These are phyloP conservation scores for Diaporthe velutina DNA, from an alignment of 2,329 filamentous ascomycete species.

Conservation along the genomic window DNA sequence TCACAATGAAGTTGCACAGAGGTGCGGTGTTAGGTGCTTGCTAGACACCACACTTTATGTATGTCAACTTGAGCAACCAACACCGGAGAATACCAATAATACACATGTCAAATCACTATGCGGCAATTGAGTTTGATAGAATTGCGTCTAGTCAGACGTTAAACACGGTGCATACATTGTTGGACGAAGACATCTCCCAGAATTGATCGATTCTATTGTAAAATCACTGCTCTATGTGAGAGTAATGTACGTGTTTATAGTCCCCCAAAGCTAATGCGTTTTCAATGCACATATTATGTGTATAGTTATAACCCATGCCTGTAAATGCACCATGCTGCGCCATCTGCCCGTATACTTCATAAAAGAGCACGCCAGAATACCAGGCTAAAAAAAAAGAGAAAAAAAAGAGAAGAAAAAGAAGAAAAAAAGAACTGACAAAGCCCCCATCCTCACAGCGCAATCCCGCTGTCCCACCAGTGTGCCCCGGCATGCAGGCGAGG, in stretches of 20 bases:
- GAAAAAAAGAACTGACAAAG: background rate
- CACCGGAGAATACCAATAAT: no score
- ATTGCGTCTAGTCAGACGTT: background rate
- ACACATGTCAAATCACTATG: no score
- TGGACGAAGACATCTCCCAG: background rate
- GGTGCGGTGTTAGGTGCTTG: background rate
- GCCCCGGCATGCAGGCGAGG: constrained; percentile 69
- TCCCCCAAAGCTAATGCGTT: background rate
- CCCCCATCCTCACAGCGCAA: constrained; percentile 49
- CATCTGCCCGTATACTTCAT: background rate
- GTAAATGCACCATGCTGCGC: constrained; percentile 6
- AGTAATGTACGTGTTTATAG: background rate
- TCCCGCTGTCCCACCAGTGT: constrained; percentile 70
- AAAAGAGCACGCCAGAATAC: background rate
- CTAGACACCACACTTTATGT: background rate
- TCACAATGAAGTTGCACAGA: background rate
- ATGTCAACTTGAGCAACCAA: no score
- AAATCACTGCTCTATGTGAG: background rate
- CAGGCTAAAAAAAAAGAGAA: background rate
- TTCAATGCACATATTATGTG: background rate
- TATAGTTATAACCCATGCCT: background rate
- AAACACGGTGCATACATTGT: background rate
- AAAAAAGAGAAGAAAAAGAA: background rate
- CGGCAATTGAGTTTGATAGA: background rate
- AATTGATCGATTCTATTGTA: background rate